phyloP scores from a whole-genome alignment of 805 yeast genomes.

The Candida loeiensis region DNA sequence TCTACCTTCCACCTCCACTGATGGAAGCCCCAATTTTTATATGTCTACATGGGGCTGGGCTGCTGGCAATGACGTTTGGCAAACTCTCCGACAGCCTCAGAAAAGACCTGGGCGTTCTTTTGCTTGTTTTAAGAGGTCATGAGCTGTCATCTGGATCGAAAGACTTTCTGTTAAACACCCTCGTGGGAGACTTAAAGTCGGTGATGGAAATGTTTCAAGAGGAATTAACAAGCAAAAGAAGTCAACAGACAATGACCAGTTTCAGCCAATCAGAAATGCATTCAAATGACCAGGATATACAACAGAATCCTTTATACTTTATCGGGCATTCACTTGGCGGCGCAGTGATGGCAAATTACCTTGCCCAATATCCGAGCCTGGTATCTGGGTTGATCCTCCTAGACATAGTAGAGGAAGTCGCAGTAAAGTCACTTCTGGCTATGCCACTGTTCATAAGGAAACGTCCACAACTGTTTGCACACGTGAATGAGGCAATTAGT shows the following conservation, averaged over 20 bases:
- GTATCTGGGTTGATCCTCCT: slow-evolving; percentile 71
- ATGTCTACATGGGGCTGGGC: slow-evolving; percentile 95
- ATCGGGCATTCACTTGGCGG: slow-evolving; percentile 96
- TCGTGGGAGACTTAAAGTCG: slow-evolving; percentile 56
- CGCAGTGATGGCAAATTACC: slow-evolving; percentile 53
- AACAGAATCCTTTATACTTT: slow-evolving; percentile 40
- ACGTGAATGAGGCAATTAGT: slow-evolving; percentile 58
- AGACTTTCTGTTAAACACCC: slow-evolving; percentile 44
- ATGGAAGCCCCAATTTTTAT: slow-evolving; percentile 55
- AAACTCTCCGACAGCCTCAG: slow-evolving; percentile 38
- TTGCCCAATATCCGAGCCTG: slow-evolving; percentile 25
- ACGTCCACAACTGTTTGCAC: slow-evolving; percentile 61
- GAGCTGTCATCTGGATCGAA: slow-evolving; percentile 40
- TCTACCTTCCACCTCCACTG: slow-evolving; percentile 50
- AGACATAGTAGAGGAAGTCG: slow-evolving; percentile 94
- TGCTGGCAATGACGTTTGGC: slow-evolving; percentile 77
- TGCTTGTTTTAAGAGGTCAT: slow-evolving; percentile 85
- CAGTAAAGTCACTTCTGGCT: slow-evolving; percentile 59
- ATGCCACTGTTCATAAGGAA: slow-evolving; percentile 64
- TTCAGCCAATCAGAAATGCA: too few species aligned
- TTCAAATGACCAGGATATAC: too few species aligned
- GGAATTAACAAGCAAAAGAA: neutral
- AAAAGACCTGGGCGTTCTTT: slow-evolving; percentile 52
- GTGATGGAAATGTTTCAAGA: slow-evolving; percentile 40
- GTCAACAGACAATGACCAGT: too few species aligned